These are phyloP conservation scores for Sporothrix pallida DNA, from an alignment of 2,329 filamentous ascomycete species.

Conservation along the genomic window DNA sequence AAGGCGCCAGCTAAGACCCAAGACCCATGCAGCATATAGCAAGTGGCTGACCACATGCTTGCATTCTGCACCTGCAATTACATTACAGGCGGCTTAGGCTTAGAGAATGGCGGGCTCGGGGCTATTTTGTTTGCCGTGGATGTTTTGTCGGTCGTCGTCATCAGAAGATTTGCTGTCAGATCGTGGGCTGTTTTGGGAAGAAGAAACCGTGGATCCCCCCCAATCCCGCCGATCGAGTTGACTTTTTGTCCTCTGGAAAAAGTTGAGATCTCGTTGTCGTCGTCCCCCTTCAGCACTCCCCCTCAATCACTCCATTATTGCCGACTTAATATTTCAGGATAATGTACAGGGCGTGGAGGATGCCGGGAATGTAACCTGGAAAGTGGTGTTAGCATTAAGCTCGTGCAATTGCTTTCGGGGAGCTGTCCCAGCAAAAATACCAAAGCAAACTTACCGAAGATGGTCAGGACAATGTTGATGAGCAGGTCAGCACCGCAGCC, in stretches of 20 bases:
- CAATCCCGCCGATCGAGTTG: neutral
- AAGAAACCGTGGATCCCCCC: no score
- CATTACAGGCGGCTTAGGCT: neutral
- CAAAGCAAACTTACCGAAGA: constrained; percentile 57
- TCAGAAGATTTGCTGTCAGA: neutral
- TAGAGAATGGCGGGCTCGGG: neutral
- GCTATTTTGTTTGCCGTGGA: neutral
- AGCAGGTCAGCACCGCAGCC: constrained; percentile 85
- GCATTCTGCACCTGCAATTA: neutral
- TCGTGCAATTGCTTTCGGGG: no score
- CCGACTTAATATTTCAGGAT: constrained; percentile 79
- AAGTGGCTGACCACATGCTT: neutral
- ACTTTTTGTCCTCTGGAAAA: no score
- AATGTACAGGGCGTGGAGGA: constrained; percentile 93
- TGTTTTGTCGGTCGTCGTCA: neutral
- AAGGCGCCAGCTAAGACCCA: constrained; percentile 18
- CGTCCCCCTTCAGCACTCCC: neutral
- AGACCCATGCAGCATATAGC: neutral
- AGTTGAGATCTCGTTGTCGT: neutral
- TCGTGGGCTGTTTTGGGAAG: neutral
- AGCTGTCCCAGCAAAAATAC: neutral
- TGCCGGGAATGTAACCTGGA: constrained; percentile 71
- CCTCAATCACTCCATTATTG: neutral
- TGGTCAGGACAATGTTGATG: constrained; percentile 91
- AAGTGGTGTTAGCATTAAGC: constrained; percentile 8